A percentile compares a stretch with the other conserved stretches of the same genome.
These are phyloP conservation scores for Trichocomaceae sp. DNA, from an alignment of 2,329 filamentous ascomycete species.

Conservation along the genomic window DNA sequence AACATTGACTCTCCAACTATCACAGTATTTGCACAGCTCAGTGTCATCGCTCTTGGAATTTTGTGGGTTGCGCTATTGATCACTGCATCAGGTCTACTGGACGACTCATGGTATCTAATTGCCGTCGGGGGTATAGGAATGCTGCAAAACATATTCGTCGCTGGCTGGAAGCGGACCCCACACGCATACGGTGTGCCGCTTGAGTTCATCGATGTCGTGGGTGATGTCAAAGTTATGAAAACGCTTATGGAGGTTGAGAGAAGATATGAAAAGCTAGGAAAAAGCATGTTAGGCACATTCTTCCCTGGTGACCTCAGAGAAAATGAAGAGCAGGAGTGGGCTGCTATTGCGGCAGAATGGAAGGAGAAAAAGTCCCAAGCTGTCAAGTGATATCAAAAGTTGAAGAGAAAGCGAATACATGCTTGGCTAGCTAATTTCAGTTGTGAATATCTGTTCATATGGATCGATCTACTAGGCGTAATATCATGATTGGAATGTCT, in stretches of 20 bases:
- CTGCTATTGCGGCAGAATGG: constrained; percentile 10
- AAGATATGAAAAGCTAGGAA: constrained; percentile 25
- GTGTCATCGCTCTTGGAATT: constrained; percentile 22
- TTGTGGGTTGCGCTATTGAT: constrained; percentile 40
- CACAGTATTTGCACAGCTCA: constrained; percentile 16
- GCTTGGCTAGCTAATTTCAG: neutral
- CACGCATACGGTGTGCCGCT: constrained; percentile 28
- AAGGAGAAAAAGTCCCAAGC: constrained; percentile 7
- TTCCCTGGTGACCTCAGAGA: constrained; percentile 22
- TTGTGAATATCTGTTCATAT: neutral
- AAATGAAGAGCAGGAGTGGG: constrained; percentile 15
- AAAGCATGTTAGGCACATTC: constrained; percentile 25
- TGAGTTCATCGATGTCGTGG: constrained; percentile 21
- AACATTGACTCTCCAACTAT: constrained; percentile 14
- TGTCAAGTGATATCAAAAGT: neutral
- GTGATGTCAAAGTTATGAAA: constrained; percentile 27
- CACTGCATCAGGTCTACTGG: constrained; percentile 31
- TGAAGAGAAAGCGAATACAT: neutral
- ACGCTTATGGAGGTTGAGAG: constrained; percentile 26
- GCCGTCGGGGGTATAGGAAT: constrained; percentile 37
- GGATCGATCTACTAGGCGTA: neutral
- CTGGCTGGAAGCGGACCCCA: constrained; percentile 24
- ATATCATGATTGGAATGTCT: neutral
- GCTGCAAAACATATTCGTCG: constrained; percentile 36
- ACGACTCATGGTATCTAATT: constrained; percentile 38